These are phyloP conservation scores for Neofusicoccum cordaticola DNA, from an alignment of 2,329 filamentous ascomycete species.

Conservation along the genomic window DNA sequence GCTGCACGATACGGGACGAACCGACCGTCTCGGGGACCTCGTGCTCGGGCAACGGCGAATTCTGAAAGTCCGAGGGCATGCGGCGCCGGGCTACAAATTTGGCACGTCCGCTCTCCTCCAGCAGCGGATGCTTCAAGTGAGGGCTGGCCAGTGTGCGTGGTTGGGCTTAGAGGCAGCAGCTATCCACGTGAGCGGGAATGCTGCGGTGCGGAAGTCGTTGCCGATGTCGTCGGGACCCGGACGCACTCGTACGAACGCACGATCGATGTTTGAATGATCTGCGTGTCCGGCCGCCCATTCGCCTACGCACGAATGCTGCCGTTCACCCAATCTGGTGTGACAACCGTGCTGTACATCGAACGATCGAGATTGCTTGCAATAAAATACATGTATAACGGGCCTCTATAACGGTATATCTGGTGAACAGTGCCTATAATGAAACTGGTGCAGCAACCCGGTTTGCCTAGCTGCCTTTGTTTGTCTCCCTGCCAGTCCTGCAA, in stretches of 20 bases:
- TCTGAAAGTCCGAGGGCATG: no score
- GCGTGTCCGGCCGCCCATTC: not conserved
- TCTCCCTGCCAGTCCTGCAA: not conserved
- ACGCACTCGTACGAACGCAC: not conserved
- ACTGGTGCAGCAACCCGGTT: not conserved
- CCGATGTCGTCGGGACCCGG: not conserved
- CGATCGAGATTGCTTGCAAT: not conserved
- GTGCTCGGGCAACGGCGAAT: no score
- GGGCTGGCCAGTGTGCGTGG: no score
- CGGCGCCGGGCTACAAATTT: no score
- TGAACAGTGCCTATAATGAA: conserved; percentile 1
- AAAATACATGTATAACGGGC: not conserved
- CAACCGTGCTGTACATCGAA: not conserved
- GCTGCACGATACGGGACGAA: no score
- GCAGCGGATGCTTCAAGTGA: no score
- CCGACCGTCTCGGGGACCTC: no score
- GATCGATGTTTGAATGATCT: not conserved
- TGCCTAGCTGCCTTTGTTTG: not conserved
- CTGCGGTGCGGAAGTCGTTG: not conserved
- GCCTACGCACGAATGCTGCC: no score
- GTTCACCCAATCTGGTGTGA: not conserved
- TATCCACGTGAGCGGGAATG: no score
- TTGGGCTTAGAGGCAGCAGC: no score
- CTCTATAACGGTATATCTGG: not conserved
- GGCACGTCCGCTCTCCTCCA: no score